Percentiles rank a stretch among this genome's conserved stretches.
phyloP scores from a whole-genome alignment of 768 basidiomycete species.

The Floccularia luteovirens region DNA sequence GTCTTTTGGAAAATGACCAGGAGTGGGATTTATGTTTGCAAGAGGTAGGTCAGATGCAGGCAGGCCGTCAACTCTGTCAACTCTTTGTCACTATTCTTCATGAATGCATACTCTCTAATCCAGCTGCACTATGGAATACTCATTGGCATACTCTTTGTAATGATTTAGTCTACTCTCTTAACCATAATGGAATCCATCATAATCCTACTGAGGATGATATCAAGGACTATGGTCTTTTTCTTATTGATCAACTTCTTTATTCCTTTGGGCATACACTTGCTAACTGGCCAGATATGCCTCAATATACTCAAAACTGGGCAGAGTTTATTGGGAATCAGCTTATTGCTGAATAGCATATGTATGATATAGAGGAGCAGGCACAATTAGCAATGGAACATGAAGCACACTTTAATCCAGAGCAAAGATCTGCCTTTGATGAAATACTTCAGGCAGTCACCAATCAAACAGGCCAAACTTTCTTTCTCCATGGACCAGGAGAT shows the following conservation, averaged over 20 bases:
- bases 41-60: slow-evolving; percentile 25
- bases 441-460: slow-evolving; percentile 18
- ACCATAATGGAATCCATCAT: neutral
- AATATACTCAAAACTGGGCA: slow-evolving; percentile 15
- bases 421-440: slow-evolving; percentile 14
- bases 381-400: slow-evolving; percentile 4
- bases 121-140: slow-evolving; percentile 25
- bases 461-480: slow-evolving; percentile 18
- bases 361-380: slow-evolving; percentile 12
- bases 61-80: slow-evolving; percentile 19
- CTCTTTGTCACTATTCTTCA: slow-evolving; percentile 34
- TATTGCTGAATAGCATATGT: slow-evolving; percentile 10
- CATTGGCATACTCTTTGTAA: slow-evolving; percentile 29
- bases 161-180: slow-evolving; percentile 22
- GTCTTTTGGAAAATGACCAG: slow-evolving; percentile 29
- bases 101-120: slow-evolving; percentile 21
- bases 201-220: slow-evolving; percentile 19
- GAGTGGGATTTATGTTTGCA: slow-evolving; percentile 31
- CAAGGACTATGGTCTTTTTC: slow-evolving; percentile 33
- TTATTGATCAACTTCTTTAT: slow-evolving; percentile 21
- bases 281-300: slow-evolving; percentile 20
- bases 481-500: slow-evolving; percentile 35
- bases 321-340: slow-evolving; percentile 11
- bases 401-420: slow-evolving; percentile 14
- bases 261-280: slow-evolving; percentile 13